phyloP scores from a whole-genome alignment of 2,329 filamentous ascomycete species.

The Clarireedia homoeocarpa region DNA sequence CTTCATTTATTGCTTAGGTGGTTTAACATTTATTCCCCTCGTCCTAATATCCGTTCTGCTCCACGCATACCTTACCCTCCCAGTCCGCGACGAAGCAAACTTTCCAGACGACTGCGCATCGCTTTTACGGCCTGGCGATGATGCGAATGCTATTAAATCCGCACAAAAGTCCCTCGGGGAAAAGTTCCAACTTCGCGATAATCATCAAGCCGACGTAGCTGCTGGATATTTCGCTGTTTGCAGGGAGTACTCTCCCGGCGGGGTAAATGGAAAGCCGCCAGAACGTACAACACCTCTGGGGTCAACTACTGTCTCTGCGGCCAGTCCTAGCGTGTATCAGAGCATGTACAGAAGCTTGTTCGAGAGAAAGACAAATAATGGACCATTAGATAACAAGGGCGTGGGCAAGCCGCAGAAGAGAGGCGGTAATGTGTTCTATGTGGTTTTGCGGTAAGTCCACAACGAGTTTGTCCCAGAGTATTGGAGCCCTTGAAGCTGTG shows the following conservation, averaged over 20 bases:
- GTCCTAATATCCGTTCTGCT: slow-evolving; percentile 52
- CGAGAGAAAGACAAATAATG: slow-evolving; percentile 57
- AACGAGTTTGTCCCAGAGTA: no score
- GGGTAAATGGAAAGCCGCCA: slow-evolving; percentile 86
- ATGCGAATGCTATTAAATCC: slow-evolving; percentile 54
- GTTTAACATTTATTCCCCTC: slow-evolving; percentile 79
- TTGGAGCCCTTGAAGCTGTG: not conserved
- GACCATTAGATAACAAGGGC: slow-evolving; percentile 29
- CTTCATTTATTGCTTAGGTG: slow-evolving; percentile 74
- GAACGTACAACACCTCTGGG: slow-evolving; percentile 77
- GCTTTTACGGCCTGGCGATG: slow-evolving; percentile 54
- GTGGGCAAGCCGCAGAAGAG: slow-evolving; percentile 37
- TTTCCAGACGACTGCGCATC: slow-evolving; percentile 29
- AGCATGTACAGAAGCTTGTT: slow-evolving; percentile 97
- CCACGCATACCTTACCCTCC: slow-evolving; percentile 63
- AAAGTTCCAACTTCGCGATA: slow-evolving; percentile 46
- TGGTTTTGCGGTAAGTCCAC: slow-evolving; percentile 64
- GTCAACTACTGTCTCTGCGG: slow-evolving; percentile 62
- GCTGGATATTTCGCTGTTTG: slow-evolving; percentile 94
- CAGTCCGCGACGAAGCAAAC: slow-evolving; percentile 39
- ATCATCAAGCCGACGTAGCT: slow-evolving; percentile 67
- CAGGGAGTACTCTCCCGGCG: slow-evolving; percentile 84
- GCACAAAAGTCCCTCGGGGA: slow-evolving; percentile 51
- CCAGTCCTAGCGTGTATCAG: slow-evolving; percentile 93
- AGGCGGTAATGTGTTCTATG: slow-evolving; percentile 85